These are phyloP conservation scores for Malus sylvestris DNA, from an alignment of 306 rosid species.

Conservation along the genomic window DNA sequence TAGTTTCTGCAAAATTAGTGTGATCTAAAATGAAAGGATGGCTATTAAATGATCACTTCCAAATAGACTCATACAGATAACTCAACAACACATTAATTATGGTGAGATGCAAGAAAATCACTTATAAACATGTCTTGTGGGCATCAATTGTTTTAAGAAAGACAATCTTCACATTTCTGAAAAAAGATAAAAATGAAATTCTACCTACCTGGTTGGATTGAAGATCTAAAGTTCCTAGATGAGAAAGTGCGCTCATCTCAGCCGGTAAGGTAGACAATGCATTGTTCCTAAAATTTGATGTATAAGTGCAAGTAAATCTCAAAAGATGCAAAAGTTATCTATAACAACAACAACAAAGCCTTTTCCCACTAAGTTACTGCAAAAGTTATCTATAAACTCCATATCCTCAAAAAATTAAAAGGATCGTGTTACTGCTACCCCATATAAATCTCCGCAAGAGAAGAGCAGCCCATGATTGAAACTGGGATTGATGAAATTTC, in stretches of 20 bases:
- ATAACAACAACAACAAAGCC: background rate
- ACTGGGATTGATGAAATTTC: slow-evolving; percentile 77
- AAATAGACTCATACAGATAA: too few species aligned
- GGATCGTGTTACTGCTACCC: slow-evolving; percentile 51
- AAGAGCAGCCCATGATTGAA: slow-evolving; percentile 58
- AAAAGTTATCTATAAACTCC: slow-evolving; percentile 8
- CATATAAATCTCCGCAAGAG: slow-evolving; percentile 76
- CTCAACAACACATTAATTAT: background rate
- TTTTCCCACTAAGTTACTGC: background rate
- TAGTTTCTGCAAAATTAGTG: background rate
- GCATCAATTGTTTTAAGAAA: background rate
- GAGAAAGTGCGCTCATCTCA: slow-evolving; percentile 70
- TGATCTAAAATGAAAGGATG: background rate
- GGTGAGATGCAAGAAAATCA: background rate
- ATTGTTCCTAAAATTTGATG: slow-evolving; percentile 56
- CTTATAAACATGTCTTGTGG: background rate
- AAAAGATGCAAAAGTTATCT: slow-evolving; percentile 11
- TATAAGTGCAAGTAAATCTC: slow-evolving; percentile 10
- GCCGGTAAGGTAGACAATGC: slow-evolving; percentile 54
- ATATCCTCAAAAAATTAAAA: slow-evolving; percentile 17
- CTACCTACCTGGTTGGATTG: slow-evolving; percentile 77
- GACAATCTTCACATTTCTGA: background rate
- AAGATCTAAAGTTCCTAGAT: slow-evolving; percentile 81
- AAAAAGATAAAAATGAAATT: slow-evolving; percentile 4
- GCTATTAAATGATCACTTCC: background rate